Percentiles rank a stretch among this genome's conserved stretches.
These are phyloP conservation scores for Hymenochaete sp. DNA, from an alignment of 1,284 basidiomycete genomes.

Conservation along the genomic window DNA sequence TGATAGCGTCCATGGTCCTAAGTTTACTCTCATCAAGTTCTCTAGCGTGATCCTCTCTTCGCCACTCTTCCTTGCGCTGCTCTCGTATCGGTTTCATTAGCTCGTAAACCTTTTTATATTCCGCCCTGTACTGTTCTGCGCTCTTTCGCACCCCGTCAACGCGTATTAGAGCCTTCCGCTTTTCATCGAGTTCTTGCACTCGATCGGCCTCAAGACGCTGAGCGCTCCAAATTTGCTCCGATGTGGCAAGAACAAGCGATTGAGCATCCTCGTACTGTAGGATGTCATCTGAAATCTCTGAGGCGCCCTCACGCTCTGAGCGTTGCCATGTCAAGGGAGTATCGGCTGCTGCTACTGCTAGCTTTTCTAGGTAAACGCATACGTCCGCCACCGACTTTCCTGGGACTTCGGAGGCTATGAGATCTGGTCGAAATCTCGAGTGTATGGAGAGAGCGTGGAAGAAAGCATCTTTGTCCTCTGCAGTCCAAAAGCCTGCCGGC, in stretches of 20 bases:
- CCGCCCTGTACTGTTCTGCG: slow-evolving; percentile 24
- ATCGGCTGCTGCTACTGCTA: slow-evolving; percentile 32
- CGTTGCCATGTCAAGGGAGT: slow-evolving; percentile 11
- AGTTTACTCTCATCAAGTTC: slow-evolving; percentile 38
- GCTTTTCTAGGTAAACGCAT: slow-evolving; percentile 45
- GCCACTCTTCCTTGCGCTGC: slow-evolving; percentile 27
- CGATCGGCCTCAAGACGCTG: slow-evolving; percentile 16
- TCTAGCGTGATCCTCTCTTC: slow-evolving; percentile 31
- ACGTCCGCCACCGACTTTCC: slow-evolving; percentile 59
- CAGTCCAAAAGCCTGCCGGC: slow-evolving; percentile 52
- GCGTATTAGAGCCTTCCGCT: slow-evolving; percentile 17
- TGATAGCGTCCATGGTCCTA: slow-evolving; percentile 38
- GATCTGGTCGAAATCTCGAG: slow-evolving; percentile 63
- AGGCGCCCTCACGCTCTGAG: slow-evolving; percentile 31
- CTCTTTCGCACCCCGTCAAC: slow-evolving; percentile 21
- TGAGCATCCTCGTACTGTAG: slow-evolving; percentile 50
- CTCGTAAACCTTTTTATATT: slow-evolving; percentile 21
- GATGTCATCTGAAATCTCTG: slow-evolving; percentile 56
- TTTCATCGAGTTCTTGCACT: slow-evolving; percentile 20
- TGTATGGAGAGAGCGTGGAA: slow-evolving; percentile 56
- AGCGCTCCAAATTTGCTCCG: slow-evolving; percentile 29
- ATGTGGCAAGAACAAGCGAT: slow-evolving; percentile 31
- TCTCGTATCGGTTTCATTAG: slow-evolving; percentile 20
- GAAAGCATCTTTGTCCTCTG: slow-evolving; percentile 57
- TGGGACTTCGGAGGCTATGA: slow-evolving; percentile 54